These are phyloP conservation scores for Podospora pseudocomata DNA, from an alignment of 495 filamentous ascomycete species.

Conservation along the genomic window DNA sequence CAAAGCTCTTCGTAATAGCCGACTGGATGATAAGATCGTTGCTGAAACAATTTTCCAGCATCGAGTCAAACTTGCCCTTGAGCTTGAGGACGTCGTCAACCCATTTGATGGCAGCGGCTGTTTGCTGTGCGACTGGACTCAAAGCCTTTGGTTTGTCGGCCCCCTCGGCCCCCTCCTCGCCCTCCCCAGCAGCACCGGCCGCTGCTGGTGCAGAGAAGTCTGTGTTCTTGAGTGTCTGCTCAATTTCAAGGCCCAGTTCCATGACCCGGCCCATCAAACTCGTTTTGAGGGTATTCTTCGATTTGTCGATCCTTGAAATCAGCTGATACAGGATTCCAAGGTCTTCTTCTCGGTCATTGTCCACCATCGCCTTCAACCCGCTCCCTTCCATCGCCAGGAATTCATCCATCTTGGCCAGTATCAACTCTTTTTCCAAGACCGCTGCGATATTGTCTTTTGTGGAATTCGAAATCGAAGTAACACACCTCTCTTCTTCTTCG, in stretches of 20 bases:
- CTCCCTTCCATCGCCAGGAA: slow-evolving; percentile 80
- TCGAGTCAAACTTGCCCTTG: slow-evolving; percentile 83
- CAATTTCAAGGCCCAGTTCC: slow-evolving; percentile 77
- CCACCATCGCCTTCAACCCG: slow-evolving; percentile 84
- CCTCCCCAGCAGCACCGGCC: slow-evolving; percentile 47
- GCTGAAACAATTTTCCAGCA: slow-evolving; percentile 66
- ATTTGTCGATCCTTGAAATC: slow-evolving; percentile 70
- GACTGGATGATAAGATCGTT: slow-evolving; percentile 76
- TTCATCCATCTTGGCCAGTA: slow-evolving; percentile 69
- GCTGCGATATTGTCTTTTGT: slow-evolving; percentile 70
- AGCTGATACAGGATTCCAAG: slow-evolving; percentile 73
- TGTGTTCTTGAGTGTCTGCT: slow-evolving; percentile 56
- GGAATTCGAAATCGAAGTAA: slow-evolving; percentile 66
- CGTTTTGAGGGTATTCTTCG: slow-evolving; percentile 65
- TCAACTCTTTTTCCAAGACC: slow-evolving; percentile 78
- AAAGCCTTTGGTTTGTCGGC: slow-evolving; percentile 42
- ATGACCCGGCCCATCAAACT: slow-evolving; percentile 71
- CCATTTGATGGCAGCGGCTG: slow-evolving; percentile 86
- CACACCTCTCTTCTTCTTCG: slow-evolving; percentile 80
- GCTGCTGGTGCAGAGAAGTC: slow-evolving; percentile 39
- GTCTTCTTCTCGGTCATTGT: slow-evolving; percentile 76
- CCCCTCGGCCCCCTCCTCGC: slow-evolving; percentile 46
- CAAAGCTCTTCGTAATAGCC: slow-evolving; percentile 76
- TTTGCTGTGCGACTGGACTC: slow-evolving; percentile 53
- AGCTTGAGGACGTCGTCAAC: slow-evolving; percentile 83